Percentiles rank a stretch among this genome's conserved stretches.
Evolutionary conservation across 202 grass and related monocot species (phyloP).

Genomic region (Panicum virgatum): DNA sequence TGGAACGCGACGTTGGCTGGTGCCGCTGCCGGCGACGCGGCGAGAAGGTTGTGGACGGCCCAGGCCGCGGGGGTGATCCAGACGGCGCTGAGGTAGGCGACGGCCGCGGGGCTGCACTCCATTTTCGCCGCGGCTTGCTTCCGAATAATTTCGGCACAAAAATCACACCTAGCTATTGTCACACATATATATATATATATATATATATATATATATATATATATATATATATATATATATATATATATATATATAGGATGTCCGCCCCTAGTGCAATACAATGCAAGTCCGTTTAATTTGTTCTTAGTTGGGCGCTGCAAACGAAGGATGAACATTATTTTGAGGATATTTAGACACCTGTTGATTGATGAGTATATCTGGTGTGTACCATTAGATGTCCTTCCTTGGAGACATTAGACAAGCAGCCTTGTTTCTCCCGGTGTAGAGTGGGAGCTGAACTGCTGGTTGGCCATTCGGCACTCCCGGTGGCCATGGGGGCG

Average conservation of each 20-base stretch:
- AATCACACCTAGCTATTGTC: not conserved
- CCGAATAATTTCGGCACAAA: not conserved
- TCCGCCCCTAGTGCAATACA: not conserved
- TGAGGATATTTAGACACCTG: not conserved
- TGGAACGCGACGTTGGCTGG: not conserved
- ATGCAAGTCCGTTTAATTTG: not conserved
- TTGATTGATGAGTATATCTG: not conserved
- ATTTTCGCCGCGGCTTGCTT: not conserved
- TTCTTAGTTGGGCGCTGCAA: not conserved
- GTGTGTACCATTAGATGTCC: not conserved
- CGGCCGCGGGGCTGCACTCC: not conserved
- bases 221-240: not conserved
- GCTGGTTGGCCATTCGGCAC: not conserved
- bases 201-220: not conserved
- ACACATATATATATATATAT: not conserved
- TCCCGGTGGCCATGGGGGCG: not conserved
- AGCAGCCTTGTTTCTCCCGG: not conserved
- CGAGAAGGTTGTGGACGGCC: not conserved
- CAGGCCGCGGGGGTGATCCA: not conserved
- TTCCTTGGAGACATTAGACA: not conserved
- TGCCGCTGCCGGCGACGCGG: too few species aligned
- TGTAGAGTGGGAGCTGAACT: not conserved
- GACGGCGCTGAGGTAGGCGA: not conserved
- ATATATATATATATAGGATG: not conserved
- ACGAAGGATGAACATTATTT: not conserved